Evolutionary conservation across 2,329 filamentous ascomycete genomes (phyloP), one percentile per base, ranked within the genome.

Genomic region (Leptographium flavum): DNA sequence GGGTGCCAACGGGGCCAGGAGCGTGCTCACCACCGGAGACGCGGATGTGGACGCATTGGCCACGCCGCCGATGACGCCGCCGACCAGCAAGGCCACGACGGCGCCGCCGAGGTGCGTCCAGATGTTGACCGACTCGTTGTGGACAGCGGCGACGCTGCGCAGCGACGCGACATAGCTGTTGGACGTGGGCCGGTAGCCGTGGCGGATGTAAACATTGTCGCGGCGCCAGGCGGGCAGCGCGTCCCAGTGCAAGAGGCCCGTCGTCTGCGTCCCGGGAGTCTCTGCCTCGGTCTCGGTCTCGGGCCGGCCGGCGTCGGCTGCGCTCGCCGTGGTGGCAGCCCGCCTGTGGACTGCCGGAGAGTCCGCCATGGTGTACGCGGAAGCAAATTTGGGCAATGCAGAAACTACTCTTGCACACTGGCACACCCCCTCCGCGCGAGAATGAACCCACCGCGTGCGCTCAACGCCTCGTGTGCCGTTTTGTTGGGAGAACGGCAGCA

Each of bases 81-180:
- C 73, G 1, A 67, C 63, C 7, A 67, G 56, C 3, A 75, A 57
- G 46, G 83, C 79, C 31, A 73, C 53, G 1, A 82, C 42, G 11
- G 81, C 74, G 8, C 86, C 87, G 35, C 86, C 55, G 10, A 80
- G 68, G 52, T 79, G 74, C 13, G 74, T 69, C 72, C 73, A 78
- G 57, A 78, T 76, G 60, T 79, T 79, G 60, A 79, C 74, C 33
- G 64, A 70, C 58, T 79, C 74, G 57, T 79, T 78, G 65, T 79
- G 74, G 47, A 77, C 57, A 58, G 69, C 69, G 53, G 65, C 63
- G 38, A 78, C 61, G 42, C 69, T 74, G 39, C 54, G 53, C 40
- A 73, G 54, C 23, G 69, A 70, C 48, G 58, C 55, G 39, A 49
- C 42, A 58, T 73, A 72, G 43, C 69, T 73, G 57, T 66, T 60